These are phyloP conservation scores for Pterulicium gracile DNA, from an alignment of 1,284 basidiomycete genomes.

Conservation along the genomic window DNA sequence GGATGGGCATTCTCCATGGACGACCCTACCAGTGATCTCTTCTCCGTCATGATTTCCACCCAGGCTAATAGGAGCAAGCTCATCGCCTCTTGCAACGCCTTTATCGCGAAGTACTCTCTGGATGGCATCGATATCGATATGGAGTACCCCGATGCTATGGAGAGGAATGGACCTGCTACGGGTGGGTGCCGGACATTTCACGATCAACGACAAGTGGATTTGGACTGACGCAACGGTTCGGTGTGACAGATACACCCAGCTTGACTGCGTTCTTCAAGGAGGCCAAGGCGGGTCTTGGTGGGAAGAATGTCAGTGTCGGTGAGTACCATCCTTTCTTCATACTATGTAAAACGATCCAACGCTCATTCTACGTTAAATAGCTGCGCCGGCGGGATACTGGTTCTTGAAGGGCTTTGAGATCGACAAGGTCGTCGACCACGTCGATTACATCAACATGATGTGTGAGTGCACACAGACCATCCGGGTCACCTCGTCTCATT, in stretches of 20 bases:
- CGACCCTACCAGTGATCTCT: conserved; percentile 8
- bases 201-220: no score
- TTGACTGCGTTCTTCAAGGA: conserved; percentile 14
- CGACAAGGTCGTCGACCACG: conserved; percentile 13
- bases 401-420: conserved; percentile 18
- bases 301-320: conserved; percentile 11
- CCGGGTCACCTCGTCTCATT: conserved; percentile 6
- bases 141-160: no score
- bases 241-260: conserved; percentile 15
- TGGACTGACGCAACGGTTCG: conserved; percentile 10
- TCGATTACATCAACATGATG: conserved; percentile 18
- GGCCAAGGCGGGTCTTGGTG: conserved; percentile 8
- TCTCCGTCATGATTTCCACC: conserved; percentile 3
- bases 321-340: background rate
- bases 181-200: no score
- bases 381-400: conserved; percentile 17
- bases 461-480: conserved; percentile 4
- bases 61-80: conserved; percentile 7
- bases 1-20: conserved; percentile 13
- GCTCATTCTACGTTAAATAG: conserved; percentile 9
- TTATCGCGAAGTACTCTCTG: conserved; percentile 5
- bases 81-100: conserved; percentile 7
- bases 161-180: no score
- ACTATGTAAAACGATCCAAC: background rate
- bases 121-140: conserved; percentile 9